Evolutionary conservation across 1,139 yeast species (phyloP).

Genomic region (Magnusiomyces fungicola): DNA sequence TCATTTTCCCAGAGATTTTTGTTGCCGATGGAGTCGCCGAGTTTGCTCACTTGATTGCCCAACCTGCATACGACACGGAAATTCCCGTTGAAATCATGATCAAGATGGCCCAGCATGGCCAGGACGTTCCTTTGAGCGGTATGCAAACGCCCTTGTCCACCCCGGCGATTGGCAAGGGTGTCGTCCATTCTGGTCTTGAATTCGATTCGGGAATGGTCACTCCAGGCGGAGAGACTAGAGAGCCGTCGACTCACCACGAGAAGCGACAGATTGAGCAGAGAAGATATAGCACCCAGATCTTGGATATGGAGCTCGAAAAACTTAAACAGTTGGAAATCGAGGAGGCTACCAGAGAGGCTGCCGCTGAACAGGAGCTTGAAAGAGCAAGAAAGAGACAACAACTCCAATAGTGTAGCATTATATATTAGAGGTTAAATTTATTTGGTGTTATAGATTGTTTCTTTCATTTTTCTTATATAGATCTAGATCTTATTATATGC

Average conservation of each 20-base stretch:
- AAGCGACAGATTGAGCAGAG: neutral
- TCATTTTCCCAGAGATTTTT: slow-evolving; percentile 48
- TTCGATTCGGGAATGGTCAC: neutral
- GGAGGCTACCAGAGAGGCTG: neutral
- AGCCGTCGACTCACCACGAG: slow-evolving; percentile 2
- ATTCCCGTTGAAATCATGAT: neutral
- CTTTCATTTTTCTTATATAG: neutral
- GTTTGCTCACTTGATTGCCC: slow-evolving; percentile 2
- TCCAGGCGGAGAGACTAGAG: neutral
- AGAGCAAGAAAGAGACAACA: neutral
- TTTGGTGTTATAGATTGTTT: neutral
- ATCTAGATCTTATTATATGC: neutral
- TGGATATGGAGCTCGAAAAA: neutral
- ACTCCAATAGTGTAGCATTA: neutral
- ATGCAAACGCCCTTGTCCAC: neutral
- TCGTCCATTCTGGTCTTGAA: neutral
- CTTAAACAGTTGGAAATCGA: neutral
- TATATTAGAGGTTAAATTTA: neutral
- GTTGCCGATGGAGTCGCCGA: neutral
- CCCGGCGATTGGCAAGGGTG: neutral
- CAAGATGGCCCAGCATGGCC: neutral
- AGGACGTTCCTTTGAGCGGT: neutral
- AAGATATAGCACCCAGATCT: neutral
- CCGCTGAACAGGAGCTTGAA: neutral
- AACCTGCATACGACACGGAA: slow-evolving; percentile 1